A percentile compares a stretch with the other conserved stretches of the same genome.
phyloP scores from a whole-genome alignment of 2,329 filamentous ascomycete genomes.

The Aspergillus tubingensis region DNA sequence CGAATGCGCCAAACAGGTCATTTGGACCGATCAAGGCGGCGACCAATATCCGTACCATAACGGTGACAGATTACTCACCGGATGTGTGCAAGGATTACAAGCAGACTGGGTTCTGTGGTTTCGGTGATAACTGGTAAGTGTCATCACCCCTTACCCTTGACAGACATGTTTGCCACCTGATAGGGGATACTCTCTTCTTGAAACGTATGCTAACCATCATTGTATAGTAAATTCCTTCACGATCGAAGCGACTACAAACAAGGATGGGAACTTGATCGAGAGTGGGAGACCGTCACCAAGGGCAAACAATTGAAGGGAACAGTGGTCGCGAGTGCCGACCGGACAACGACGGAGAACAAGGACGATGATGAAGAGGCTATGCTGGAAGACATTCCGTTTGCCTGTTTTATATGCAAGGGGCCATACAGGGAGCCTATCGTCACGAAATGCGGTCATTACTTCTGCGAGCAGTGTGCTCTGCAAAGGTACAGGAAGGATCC shows the following conservation, averaged over 20 bases:
- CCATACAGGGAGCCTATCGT: conserved; percentile 77
- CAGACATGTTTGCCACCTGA: background rate
- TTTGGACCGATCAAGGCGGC: conserved; percentile 85
- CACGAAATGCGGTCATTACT: conserved; percentile 93
- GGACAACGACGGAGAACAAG: conserved; percentile 49
- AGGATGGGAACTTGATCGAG: conserved; percentile 91
- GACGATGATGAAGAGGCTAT: conserved; percentile 67
- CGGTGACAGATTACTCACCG: conserved; percentile 84
- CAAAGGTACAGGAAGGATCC: conserved; percentile 84
- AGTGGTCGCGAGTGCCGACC: conserved; percentile 44
- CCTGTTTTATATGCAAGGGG: conserved; percentile 80
- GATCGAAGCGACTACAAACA: conserved; percentile 70
- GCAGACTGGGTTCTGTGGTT: conserved; percentile 70
- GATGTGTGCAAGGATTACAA: conserved; percentile 97
- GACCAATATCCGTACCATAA: conserved; percentile 87
- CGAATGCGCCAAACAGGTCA: conserved; percentile 63
- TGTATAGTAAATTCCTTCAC: conserved; percentile 60
- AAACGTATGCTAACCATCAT: background rate
- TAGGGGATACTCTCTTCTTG: no score
- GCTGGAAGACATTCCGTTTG: conserved; percentile 83
- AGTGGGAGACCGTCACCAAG: conserved; percentile 85
- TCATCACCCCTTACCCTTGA: background rate
- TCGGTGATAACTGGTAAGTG: conserved; percentile 67
- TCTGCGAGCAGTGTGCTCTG: conserved; percentile 87
- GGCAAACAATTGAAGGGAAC: conserved; percentile 50